Conservation (phyloP, 176 grass and related monocot genomes). For the Secale cereale region DNA sequence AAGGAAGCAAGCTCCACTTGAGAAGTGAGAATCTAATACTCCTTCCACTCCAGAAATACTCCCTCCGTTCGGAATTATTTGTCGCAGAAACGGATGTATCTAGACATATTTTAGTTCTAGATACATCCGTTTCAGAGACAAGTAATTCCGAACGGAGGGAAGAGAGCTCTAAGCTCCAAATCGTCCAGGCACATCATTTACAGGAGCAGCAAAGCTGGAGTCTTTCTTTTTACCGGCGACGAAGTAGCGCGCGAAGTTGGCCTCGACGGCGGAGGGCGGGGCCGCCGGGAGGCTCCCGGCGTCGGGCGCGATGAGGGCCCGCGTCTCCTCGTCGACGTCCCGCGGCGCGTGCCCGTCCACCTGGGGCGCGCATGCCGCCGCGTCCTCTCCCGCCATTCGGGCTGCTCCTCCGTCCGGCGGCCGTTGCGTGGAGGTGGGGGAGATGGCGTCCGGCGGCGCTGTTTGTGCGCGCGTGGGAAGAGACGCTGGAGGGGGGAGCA, state of each 20-base stretch:
- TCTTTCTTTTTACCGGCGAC: constrained; percentile 34
- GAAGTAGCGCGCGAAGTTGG: constrained; percentile 76
- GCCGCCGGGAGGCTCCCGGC: constrained; percentile 44
- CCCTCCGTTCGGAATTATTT: too few relatives aligned
- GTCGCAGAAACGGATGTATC: too few relatives aligned
- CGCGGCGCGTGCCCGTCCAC: not conserved
- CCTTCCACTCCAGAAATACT: too few relatives aligned
- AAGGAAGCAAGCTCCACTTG: not conserved
- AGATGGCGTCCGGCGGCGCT: constrained; percentile 8
- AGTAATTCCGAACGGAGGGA: too few relatives aligned
- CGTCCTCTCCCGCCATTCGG: not conserved
- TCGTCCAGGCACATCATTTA: not conserved
- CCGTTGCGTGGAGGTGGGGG: not conserved
- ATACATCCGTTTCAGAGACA: too few relatives aligned
- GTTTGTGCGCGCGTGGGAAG: not conserved
- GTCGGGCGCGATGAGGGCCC: constrained; percentile 54
- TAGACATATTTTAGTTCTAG: too few relatives aligned
- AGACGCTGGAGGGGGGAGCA: not conserved
- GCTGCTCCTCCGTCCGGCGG: not conserved
- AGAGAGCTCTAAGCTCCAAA: not conserved
- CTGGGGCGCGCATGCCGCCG: not conserved
- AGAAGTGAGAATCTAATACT: not conserved
- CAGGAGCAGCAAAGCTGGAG: not conserved
- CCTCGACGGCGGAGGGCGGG: constrained; percentile 65
- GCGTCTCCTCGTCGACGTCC: constrained; percentile 40